phyloP scores from a whole-genome alignment of 179 eudicot genomes.

The Patellifolia procumbens region DNA sequence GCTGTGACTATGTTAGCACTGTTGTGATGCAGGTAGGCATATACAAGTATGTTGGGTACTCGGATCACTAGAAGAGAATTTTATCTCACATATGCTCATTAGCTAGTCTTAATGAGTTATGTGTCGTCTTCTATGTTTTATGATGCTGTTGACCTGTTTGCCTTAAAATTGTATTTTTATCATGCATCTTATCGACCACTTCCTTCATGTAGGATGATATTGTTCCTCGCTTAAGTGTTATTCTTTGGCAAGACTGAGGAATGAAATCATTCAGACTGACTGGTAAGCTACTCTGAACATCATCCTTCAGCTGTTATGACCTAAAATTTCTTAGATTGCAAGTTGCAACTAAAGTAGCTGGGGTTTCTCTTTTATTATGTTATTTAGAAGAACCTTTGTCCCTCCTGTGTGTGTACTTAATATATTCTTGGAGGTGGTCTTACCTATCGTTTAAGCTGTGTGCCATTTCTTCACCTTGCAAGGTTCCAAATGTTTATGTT shows the following conservation, averaged over 20 bases:
- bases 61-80: neutral
- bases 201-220: conserved; percentile 78
- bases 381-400: neutral
- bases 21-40: conserved; percentile 82
- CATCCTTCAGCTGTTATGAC: neutral
- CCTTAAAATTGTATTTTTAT: neutral
- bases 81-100: neutral
- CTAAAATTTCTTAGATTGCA: neutral
- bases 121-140: neutral
- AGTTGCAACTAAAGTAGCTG: neutral
- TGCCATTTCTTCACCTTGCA: neutral
- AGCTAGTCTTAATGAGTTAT: neutral
- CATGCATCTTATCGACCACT: conserved; percentile 11
- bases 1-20: conserved; percentile 69
- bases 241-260: conserved; percentile 84
- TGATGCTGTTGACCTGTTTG: neutral
- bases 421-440: neutral
- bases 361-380: neutral
- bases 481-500: neutral
- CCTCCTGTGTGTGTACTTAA: neutral
- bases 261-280: conserved; percentile 90
- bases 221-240: conserved; percentile 83
- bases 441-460: neutral
- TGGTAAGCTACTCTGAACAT: conserved; percentile 49
- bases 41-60: neutral